A percentile compares a stretch with the other conserved stretches of the same genome.
phyloP scores from a whole-genome alignment of 2,329 filamentous ascomycete genomes.

The Epichloe scottii region DNA sequence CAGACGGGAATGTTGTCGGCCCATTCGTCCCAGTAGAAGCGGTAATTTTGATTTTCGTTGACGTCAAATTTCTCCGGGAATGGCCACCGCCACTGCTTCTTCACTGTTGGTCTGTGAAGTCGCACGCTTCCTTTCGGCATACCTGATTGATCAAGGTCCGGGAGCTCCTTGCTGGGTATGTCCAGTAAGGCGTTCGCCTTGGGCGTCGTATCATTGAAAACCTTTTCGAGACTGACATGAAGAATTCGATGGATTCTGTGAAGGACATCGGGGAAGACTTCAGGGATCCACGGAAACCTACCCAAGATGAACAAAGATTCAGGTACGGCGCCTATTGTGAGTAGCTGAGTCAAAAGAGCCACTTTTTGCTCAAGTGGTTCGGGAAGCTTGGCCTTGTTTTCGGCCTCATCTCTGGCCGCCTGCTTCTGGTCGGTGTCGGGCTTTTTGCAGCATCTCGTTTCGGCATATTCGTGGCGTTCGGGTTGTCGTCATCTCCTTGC shows the following conservation, averaged over 20 bases:
- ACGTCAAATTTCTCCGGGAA: slow-evolving; percentile 66
- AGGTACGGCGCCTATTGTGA: slow-evolving; percentile 84
- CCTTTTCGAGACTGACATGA: slow-evolving; percentile 66
- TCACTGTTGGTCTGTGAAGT: slow-evolving; percentile 44
- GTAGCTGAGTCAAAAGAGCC: slow-evolving; percentile 66
- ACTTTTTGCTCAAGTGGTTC: slow-evolving; percentile 84
- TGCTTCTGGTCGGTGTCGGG: slow-evolving; percentile 40
- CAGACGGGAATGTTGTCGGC: slow-evolving; percentile 85
- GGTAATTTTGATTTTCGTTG: slow-evolving; percentile 66
- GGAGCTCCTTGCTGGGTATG: slow-evolving; percentile 32
- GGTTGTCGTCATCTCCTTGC: slow-evolving; percentile 56
- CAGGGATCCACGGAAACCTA: slow-evolving; percentile 83
- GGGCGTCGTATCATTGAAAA: slow-evolving; percentile 41
- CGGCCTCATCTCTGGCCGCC: slow-evolving; percentile 26
- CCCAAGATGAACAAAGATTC: slow-evolving; percentile 89
- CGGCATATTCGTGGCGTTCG: slow-evolving; percentile 24
- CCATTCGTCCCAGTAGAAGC: slow-evolving; percentile 98
- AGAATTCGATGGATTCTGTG: slow-evolving; percentile 75
- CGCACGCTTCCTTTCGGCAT: slow-evolving; percentile 58
- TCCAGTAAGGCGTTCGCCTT: slow-evolving; percentile 16
- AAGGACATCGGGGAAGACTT: slow-evolving; percentile 70
- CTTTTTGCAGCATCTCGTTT: slow-evolving; percentile 40
- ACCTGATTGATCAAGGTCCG: slow-evolving; percentile 49
- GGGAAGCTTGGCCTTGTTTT: slow-evolving; percentile 41
- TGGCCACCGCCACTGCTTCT: slow-evolving; percentile 69